Percentiles rank a stretch among this genome's conserved stretches.
These are phyloP conservation scores for Apiotrichum montevideense DNA, from an alignment of 1,284 basidiomycete species.

Conservation along the genomic window DNA sequence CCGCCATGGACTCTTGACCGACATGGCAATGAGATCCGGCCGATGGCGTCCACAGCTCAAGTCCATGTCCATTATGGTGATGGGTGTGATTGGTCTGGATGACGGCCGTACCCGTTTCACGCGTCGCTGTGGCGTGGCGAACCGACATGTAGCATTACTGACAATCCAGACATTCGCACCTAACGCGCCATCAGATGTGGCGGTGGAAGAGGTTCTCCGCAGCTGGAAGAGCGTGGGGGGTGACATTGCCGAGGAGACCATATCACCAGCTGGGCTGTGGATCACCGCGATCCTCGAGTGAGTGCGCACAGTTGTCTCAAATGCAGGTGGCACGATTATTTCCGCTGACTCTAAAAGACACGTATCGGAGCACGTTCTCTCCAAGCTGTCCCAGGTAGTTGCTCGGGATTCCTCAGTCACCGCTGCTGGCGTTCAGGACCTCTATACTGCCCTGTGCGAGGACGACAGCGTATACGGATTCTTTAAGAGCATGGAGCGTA, in stretches of 20 bases:
- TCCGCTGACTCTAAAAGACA: slow-evolving; percentile 53
- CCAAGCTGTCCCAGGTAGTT: slow-evolving; percentile 72
- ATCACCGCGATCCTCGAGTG: slow-evolving; percentile 88
- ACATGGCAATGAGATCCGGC: no score
- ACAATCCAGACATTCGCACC: slow-evolving; percentile 35
- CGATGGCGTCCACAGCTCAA: no score
- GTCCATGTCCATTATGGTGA: no score
- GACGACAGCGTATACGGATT: slow-evolving; percentile 74
- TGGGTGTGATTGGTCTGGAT: no score
- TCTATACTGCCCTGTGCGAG: slow-evolving; percentile 79
- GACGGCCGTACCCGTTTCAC: no score
- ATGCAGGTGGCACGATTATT: no score
- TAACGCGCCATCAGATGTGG: slow-evolving; percentile 10
- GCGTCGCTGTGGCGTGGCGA: no score
- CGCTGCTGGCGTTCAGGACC: slow-evolving; percentile 64
- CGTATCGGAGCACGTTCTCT: slow-evolving; percentile 54
- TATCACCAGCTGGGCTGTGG: slow-evolving; percentile 79
- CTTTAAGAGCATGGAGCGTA: slow-evolving; percentile 81
- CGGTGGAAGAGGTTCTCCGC: slow-evolving; percentile 5
- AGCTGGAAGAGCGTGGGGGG: slow-evolving; percentile 39
- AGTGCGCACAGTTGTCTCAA: slow-evolving; percentile 32
- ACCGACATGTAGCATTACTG: no score
- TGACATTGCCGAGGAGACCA: slow-evolving; percentile 30
- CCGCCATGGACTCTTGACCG: no score
- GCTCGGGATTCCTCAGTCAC: slow-evolving; percentile 70